Conservation (phyloP, 352 stramenopile species). For the Aphanomyces invadans region DNA sequence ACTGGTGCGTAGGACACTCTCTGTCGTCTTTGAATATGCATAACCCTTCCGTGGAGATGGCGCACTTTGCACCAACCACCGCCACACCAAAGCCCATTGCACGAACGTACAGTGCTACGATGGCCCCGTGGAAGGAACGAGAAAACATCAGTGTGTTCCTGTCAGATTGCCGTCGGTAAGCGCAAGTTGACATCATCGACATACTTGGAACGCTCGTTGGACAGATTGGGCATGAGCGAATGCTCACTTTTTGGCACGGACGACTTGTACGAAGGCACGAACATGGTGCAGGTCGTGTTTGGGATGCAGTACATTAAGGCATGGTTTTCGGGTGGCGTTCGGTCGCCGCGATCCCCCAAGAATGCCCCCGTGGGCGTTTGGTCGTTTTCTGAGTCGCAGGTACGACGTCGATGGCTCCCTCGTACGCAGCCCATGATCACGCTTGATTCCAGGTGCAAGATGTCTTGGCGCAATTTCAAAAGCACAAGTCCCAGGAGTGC, state of each 20-base stretch:
- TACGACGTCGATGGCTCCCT: too few relatives aligned
- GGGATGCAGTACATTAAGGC: constrained; percentile 45
- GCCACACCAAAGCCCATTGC: constrained; percentile 27
- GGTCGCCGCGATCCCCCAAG: constrained; percentile 2
- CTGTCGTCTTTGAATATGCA: too few relatives aligned
- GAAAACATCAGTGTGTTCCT: constrained; percentile 82
- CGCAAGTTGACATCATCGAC: constrained; percentile 22
- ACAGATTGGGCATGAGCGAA: constrained; percentile 74
- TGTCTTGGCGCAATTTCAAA: background rate
- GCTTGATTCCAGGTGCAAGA: background rate
- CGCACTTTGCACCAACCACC: constrained; percentile 40
- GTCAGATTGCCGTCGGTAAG: constrained; percentile 74
- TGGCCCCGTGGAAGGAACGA: constrained; percentile 78
- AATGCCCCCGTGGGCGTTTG: background rate
- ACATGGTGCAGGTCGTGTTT: constrained; percentile 80
- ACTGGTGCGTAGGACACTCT: constrained; percentile 39
- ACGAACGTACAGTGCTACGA: constrained; percentile 56
- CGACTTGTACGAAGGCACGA: constrained; percentile 76
- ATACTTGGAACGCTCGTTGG: background rate
- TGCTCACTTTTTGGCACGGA: constrained; percentile 76
- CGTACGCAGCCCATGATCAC: too few relatives aligned
- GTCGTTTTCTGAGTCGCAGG: constrained; percentile 7
- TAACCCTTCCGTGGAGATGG: constrained; percentile 33
- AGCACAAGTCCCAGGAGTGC: background rate
- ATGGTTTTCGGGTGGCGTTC: constrained; percentile 10